phyloP scores from a whole-genome alignment of 164 flowering plant species.

The Piper betle region DNA sequence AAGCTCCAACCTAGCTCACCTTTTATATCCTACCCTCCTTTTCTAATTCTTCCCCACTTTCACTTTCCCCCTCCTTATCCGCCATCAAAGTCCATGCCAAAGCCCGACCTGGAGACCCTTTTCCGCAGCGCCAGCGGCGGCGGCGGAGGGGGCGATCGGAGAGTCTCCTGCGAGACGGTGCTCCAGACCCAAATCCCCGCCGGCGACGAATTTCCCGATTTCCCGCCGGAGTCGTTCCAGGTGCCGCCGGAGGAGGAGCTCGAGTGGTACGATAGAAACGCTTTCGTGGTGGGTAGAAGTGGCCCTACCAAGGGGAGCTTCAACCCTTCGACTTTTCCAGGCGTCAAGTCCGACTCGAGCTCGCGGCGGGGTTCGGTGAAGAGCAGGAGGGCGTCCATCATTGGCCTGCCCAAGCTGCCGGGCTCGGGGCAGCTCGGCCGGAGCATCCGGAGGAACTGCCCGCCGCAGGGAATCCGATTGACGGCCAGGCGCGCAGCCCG shows the following conservation, averaged over 20 bases:
- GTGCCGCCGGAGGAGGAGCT: slow-evolving; percentile 11
- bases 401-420: slow-evolving; percentile 58
- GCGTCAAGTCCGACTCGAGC: slow-evolving; percentile 14
- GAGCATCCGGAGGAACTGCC: slow-evolving; percentile 17
- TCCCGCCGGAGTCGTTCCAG: slow-evolving; percentile 18
- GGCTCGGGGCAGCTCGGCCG: slow-evolving; percentile 20
- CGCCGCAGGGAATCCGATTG: slow-evolving; percentile 14
- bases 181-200: background rate
- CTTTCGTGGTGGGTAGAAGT: slow-evolving; percentile 13
- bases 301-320: slow-evolving; percentile 11
- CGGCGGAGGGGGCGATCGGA: slow-evolving; percentile 14
- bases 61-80: background rate
- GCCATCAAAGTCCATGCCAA: slow-evolving; percentile 5
- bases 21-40: background rate
- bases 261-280: slow-evolving; percentile 22
- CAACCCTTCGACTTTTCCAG: background rate
- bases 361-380: slow-evolving; percentile 40
- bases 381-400: slow-evolving; percentile 37
- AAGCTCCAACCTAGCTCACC: too few relatives aligned
- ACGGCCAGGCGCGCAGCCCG: slow-evolving; percentile 38
- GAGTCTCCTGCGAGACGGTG: slow-evolving; percentile 12
- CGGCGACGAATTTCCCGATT: slow-evolving; percentile 5
- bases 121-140: slow-evolving; percentile 4
- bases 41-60: background rate
- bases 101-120: slow-evolving; percentile 13